Conservation (phyloP, 225 moss, liverwort and hornwort species). For the Sphagnum contortum region DNA sequence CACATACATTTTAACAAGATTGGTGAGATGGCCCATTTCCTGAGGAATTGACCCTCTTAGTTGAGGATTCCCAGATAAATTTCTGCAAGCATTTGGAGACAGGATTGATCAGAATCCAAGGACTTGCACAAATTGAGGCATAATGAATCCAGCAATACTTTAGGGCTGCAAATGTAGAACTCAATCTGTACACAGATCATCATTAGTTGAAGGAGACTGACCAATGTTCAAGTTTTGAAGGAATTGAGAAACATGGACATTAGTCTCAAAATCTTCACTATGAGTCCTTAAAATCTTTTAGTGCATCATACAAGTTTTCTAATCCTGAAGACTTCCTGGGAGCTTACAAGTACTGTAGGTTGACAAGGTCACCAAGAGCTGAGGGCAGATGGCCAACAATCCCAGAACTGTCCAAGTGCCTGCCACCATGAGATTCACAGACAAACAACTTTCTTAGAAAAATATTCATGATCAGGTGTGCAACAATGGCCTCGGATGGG, state of each 20-base stretch:
- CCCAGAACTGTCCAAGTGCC: too few relatives aligned
- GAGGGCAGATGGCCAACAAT: too few relatives aligned
- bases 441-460: too few relatives aligned
- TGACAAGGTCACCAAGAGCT: not conserved
- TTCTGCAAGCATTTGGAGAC: not conserved
- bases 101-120: not conserved
- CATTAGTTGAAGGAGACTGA: not conserved
- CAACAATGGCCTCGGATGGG: too few relatives aligned
- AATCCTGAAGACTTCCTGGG: too few relatives aligned
- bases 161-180: not conserved
- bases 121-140: not conserved
- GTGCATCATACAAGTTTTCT: too few relatives aligned
- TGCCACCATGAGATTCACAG: too few relatives aligned
- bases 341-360: not conserved
- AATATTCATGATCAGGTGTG: too few relatives aligned
- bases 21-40: not conserved
- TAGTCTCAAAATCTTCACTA: too few relatives aligned
- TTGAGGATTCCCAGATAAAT: conserved; percentile 1
- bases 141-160: not conserved
- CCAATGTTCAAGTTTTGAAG: not conserved
- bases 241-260: not conserved
- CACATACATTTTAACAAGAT: not conserved
- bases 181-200: not conserved
- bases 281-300: too few relatives aligned
- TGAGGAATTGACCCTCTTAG: not conserved